phyloP scores from a whole-genome alignment of 352 stramenopile genomes.

The Albugo candida region DNA sequence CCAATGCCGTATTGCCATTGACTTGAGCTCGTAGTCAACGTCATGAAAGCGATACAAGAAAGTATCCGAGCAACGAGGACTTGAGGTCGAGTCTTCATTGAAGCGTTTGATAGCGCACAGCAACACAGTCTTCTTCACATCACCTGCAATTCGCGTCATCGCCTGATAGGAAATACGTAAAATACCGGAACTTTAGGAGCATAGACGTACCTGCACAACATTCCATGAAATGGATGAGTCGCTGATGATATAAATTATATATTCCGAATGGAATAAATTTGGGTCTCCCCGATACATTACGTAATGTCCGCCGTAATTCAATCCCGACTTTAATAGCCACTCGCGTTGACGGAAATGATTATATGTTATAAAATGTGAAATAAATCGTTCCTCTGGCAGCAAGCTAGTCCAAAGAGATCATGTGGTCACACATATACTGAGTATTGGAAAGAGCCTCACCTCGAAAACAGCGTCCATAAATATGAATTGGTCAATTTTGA shows the following conservation, averaged over 20 bases:
- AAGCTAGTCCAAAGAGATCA: conserved; percentile 4
- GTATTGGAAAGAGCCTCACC: neutral
- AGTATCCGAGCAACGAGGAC: neutral
- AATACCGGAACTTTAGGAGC: neutral
- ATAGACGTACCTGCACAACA: conserved; percentile 20
- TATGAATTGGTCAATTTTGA: neutral
- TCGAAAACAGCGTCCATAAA: neutral
- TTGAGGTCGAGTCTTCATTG: neutral
- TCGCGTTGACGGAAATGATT: conserved; percentile 33
- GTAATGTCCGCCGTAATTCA: conserved; percentile 54
- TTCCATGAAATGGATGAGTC: conserved; percentile 2
- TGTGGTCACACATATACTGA: neutral
- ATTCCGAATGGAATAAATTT: conserved; percentile 43
- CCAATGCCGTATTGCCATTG: too few relatives aligned
- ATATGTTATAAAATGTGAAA: conserved; percentile 20
- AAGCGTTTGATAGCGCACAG: conserved; percentile 19
- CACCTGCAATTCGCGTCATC: conserved; percentile 34
- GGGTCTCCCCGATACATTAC: conserved; percentile 41
- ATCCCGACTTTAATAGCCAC: conserved; percentile 30
- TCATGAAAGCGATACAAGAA: too few relatives aligned
- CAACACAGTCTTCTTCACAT: conserved; percentile 65
- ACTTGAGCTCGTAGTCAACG: too few relatives aligned
- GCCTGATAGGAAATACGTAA: neutral
- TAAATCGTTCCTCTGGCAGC: conserved; percentile 13
- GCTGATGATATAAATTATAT: conserved; percentile 36